Evolutionary conservation across 140 eudicot genomes (phyloP), one percentile per base, ranked within the genome.

Genomic region (Ambrosia hybrid): DNA sequence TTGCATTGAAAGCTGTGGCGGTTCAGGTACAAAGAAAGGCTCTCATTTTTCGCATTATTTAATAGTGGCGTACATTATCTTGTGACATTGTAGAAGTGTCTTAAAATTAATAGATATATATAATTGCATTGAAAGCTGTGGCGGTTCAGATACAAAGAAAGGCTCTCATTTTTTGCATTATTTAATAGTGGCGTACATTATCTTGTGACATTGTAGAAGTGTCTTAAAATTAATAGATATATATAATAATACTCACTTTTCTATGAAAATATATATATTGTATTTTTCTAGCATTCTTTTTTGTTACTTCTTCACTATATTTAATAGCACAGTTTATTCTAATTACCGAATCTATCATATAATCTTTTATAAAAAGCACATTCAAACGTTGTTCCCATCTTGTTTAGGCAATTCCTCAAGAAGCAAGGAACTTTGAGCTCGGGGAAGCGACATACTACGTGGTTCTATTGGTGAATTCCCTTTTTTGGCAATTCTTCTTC

Each of bases 401-500:
- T 71, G 52, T 26, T 52, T 4, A 80, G 88, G 88, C 75, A 9
- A 72, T 83, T 60, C 81, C 79, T 3, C 49, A 67, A 7, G 84
- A 79, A 71, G 87, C 84, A 21, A 59, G 68, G 26, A 34, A 30
- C 2, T 80, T 37, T 69, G 80, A 72, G 69, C 86, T 85, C 1
- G 89, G 89, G 10, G 70, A 78, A 78, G 59, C 51, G 13, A 72
- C 43, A 16, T 85, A 85, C 72, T 78, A 57, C 46, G 67, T 72
- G 58, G 67, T 74, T 16, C 78, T 85, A 0, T 12, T 33, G 3
- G 65, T 53, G 15, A 80, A 48, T 52, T 81, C 80, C 2, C 65
- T 81, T 16, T 51, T 81, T 3, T 78, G 89, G 89, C 89, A 85
- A 68, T 76, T 71, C 48, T 78, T 81, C 73, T 81, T 78, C 79